Evolutionary conservation across 371 early-diverging fungal genomes (phyloP).

Genomic region (Mortierella polycephala): DNA sequence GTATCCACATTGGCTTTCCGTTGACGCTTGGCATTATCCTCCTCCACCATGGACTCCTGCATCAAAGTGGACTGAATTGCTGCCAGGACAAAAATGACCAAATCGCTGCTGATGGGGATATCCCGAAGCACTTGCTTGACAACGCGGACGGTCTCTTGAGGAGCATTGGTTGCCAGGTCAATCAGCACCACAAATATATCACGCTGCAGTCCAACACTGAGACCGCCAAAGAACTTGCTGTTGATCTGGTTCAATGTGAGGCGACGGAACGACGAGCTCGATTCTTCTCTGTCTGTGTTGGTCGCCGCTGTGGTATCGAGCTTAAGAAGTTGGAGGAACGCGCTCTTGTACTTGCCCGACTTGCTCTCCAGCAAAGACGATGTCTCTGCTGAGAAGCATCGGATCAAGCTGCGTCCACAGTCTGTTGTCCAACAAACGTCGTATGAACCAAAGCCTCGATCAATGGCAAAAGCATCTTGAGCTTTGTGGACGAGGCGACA

Average conservation of each 20-base stretch:
- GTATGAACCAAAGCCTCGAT: slow-evolving; percentile 59
- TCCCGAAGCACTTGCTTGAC: slow-evolving; percentile 67
- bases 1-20: slow-evolving; percentile 30
- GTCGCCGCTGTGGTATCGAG: slow-evolving; percentile 58
- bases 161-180: slow-evolving; percentile 72
- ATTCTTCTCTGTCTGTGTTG: slow-evolving; percentile 62
- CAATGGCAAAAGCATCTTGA: slow-evolving; percentile 74
- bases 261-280: slow-evolving; percentile 66
- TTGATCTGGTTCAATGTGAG: slow-evolving; percentile 70
- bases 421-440: slow-evolving; percentile 45
- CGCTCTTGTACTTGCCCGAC: slow-evolving; percentile 58
- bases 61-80: slow-evolving; percentile 48
- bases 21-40: slow-evolving; percentile 45
- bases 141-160: slow-evolving; percentile 66
- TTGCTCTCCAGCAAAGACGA: slow-evolving; percentile 60
- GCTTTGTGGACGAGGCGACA: slow-evolving; percentile 68
- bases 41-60: slow-evolving; percentile 28
- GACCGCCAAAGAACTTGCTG: slow-evolving; percentile 62
- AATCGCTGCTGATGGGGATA: slow-evolving; percentile 64
- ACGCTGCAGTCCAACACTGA: slow-evolving; percentile 60
- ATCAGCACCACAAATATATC: slow-evolving; percentile 71
- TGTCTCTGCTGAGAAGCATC: slow-evolving; percentile 70
- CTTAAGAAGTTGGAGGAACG: slow-evolving; percentile 61
- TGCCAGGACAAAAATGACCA: slow-evolving; percentile 60
- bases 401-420: slow-evolving; percentile 58